phyloP scores from a whole-genome alignment of 2,329 filamentous ascomycete species.

The Xylaria sp. region DNA sequence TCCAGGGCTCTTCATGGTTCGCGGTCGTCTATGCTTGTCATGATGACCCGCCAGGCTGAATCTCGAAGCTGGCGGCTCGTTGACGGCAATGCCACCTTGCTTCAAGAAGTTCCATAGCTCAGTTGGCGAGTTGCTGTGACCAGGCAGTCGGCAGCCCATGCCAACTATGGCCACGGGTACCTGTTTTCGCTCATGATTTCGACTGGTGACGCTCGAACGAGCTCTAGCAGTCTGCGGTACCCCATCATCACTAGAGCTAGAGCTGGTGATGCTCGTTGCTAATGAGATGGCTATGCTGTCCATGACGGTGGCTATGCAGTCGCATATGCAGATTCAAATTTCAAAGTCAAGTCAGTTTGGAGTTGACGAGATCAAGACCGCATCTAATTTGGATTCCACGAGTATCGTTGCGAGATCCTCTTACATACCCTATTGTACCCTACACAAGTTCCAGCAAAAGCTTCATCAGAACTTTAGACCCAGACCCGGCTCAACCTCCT shows the following conservation, averaged over 20 bases:
- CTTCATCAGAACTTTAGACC: too few species aligned
- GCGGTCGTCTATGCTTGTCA: conserved; percentile 44
- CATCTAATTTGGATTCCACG: too few species aligned
- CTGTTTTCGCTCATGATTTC: neutral
- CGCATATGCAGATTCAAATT: too few species aligned
- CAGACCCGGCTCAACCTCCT: too few species aligned
- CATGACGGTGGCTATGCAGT: too few species aligned
- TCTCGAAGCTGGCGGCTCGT: conserved; percentile 46
- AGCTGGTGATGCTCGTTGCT: too few species aligned
- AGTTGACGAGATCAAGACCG: too few species aligned
- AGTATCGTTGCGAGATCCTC: too few species aligned
- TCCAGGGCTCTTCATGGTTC: conserved; percentile 44
- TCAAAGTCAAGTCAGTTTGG: too few species aligned
- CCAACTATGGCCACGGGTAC: conserved; percentile 14
- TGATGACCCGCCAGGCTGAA: conserved; percentile 46
- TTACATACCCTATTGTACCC: too few species aligned
- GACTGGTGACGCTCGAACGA: neutral
- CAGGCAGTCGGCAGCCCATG: conserved; percentile 16
- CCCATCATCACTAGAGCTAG: neutral
- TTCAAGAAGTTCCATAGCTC: conserved; percentile 27
- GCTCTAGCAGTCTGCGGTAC: neutral
- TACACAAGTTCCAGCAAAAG: too few species aligned
- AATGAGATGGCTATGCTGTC: too few species aligned
- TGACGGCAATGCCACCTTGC: conserved; percentile 11
- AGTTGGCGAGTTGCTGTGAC: neutral